Evolutionary conservation across 768 basidiomycete species (phyloP), one percentile per base, ranked within the genome.

Genomic region (Hericium rajendrae): DNA sequence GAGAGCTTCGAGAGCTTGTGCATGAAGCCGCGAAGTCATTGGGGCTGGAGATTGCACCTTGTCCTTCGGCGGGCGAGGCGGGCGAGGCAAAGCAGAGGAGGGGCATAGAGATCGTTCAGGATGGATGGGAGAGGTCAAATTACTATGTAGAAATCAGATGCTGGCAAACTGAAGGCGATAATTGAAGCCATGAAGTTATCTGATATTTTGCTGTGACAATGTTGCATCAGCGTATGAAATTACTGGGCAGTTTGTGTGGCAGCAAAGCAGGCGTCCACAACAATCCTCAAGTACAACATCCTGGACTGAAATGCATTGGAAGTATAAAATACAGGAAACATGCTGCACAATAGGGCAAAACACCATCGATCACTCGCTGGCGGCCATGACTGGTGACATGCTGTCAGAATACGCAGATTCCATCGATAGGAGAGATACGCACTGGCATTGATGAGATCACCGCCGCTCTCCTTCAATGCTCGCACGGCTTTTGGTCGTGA

Each of bases 361-460:
- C 66, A 65, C 62, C 63, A 63, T 41, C 20, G 62, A 75, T 79
- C 76, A 93, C 76, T 89, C 88, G 83, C 87, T 91, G 64, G 91
- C 91, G 10, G 91, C 88, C 91, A 94, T 94, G 71, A 94, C 91
- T 93, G 49, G 28, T 48, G 16, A 38, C 13, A 20, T 38, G 15
- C n/a, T 12, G 43, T 59, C n/a, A 55, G n/a, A 12, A 6, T 37
- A 49, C 26, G 18, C 20, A 39, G 9, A 4, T 1, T 4, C 12
- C 48, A 2, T 40, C 13, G 58, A 38, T 50, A 38, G 8, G 54
- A 38, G 13, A 54, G 28, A 52, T 20, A 89, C 93, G 71, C 69
- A 95, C 93, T 95, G 59, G 94, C 94, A 72, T 94, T 94, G 77
- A 97, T 94, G 71, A 98, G 71, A 74, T 98, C 94, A 40, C 94